Percentiles rank a stretch among this genome's conserved stretches.
Conservation (phyloP, 73 alveolate genomes). For the Tetrahymena elliotti region DNA sequence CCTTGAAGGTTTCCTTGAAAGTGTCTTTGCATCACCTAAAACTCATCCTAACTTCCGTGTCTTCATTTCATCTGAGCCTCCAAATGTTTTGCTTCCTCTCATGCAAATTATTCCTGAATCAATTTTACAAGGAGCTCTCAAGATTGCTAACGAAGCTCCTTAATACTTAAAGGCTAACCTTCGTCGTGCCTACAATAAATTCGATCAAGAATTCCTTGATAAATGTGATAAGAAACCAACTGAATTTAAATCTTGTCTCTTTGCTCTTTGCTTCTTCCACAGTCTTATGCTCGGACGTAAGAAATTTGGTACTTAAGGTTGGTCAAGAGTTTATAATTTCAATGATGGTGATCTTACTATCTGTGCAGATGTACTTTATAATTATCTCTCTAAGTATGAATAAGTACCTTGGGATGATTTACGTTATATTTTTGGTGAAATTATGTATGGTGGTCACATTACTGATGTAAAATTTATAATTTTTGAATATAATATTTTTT, state of each 20-base stretch:
- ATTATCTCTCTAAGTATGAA: slow-evolving; percentile 95
- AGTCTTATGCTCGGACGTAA: slow-evolving; percentile 92
- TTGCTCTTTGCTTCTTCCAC: slow-evolving; percentile 98
- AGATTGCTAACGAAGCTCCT: slow-evolving; percentile 99
- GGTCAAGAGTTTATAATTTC: slow-evolving; percentile 98
- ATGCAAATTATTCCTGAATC: slow-evolving; percentile 97
- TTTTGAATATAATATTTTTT: no score
- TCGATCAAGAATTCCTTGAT: slow-evolving; percentile 82
- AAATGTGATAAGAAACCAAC: slow-evolving; percentile 62
- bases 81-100: slow-evolving; percentile 80
- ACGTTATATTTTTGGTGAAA: slow-evolving; percentile 98
- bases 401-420: slow-evolving; percentile 99
- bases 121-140: slow-evolving; percentile 88
- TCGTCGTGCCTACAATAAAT: slow-evolving; percentile 97
- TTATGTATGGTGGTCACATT: slow-evolving; percentile 99
- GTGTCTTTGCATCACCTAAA: slow-evolving; percentile 11
- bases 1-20: slow-evolving; percentile 36
- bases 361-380: slow-evolving; percentile 98
- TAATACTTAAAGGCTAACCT: slow-evolving; percentile 95
- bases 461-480: slow-evolving; percentile 65
- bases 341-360: slow-evolving; percentile 99
- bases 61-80: slow-evolving; percentile 99
- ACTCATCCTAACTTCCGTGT: slow-evolving; percentile 94
- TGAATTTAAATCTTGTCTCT: slow-evolving; percentile 95
- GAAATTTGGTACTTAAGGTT: slow-evolving; percentile 98